Conservation (phyloP, 2,329 filamentous ascomycete genomes). For the Sordariomycetes sp. region DNA sequence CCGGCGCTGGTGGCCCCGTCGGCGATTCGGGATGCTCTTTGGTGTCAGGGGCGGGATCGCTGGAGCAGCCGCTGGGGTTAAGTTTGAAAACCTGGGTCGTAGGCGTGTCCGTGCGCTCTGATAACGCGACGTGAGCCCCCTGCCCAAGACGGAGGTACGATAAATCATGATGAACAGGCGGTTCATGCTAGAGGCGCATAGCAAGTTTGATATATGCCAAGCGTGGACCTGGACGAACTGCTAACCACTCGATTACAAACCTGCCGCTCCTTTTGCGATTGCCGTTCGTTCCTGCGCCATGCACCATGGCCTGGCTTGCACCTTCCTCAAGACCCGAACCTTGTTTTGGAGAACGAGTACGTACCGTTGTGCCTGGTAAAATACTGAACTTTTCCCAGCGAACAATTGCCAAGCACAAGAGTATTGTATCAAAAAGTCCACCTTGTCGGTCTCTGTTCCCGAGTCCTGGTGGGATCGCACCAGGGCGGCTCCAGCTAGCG, state of each 20-base stretch:
- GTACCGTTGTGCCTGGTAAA: not conserved
- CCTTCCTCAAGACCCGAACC: not conserved
- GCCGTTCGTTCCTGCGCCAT: not conserved
- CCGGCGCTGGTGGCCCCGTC: not conserved
- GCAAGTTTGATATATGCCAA: not conserved
- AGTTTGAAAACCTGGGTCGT: not conserved
- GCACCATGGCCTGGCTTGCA: not conserved
- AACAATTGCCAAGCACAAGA: too few relatives aligned
- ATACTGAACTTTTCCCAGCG: too few relatives aligned
- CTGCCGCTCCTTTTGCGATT: not conserved
- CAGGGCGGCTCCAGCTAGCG: not conserved
- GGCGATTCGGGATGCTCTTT: not conserved
- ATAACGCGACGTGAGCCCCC: not conserved
- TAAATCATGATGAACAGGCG: not conserved
- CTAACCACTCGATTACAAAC: not conserved
- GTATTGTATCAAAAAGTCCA: too few relatives aligned
- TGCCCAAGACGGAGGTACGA: not conserved
- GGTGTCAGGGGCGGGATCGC: not conserved
- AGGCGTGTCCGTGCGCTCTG: conserved; percentile 3
- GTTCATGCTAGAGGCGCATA: not conserved
- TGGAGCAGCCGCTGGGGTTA: conserved; percentile 1
- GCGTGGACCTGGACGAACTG: not conserved
- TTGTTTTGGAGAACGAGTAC: not conserved
- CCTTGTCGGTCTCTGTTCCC: too few relatives aligned
- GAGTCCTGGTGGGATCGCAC: too few relatives aligned